Base-by-base conservation (phyloP, 768 basidiomycete species). In the Gymnopilus dilepis region DNA sequence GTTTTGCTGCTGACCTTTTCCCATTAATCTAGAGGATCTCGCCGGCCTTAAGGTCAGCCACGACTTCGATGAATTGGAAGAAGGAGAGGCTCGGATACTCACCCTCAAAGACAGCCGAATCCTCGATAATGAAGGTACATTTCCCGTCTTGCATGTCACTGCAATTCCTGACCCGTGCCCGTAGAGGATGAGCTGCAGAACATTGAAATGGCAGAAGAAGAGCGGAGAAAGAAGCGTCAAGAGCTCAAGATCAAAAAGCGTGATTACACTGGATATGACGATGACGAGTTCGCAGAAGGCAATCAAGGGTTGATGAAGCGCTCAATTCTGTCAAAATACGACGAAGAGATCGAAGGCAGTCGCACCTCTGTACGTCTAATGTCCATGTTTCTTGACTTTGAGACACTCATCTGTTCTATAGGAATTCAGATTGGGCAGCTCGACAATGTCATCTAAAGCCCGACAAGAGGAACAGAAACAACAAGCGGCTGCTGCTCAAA, bases 101-200 rank as follows among this genome's bases (percentile, higher is more conserved):
- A 99, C 97, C 3, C 80, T 99, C 72, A 97, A 97, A 86, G 97
- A 98, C 72, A 91, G 89, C 70, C 90, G 95, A 43, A 91, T 99
- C 62, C 88, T 99, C 41, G 96, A 95, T 70, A 91, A 95, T 62
- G 95, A 98, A 84, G 96, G 95, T 92, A 67, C n/a, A n/a, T 59
- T 77, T 26, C 5, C 7, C 12, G 6, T 41, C 4, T 30, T 21
- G 12, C 22, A 2, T n/a, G 50, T 2, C 7, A 13, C 4, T n/a
- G 13, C 40, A 24, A 17, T 22, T 40, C 40, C 30, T 71, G 21
- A 66, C 9, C 12, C 1, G 22, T 26, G 48, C 47, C 9, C 33
- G 9, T 70, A 97, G 97, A 99, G 90, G 97, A 99, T 75, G 97
- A 97, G 75, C 84, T 99, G 13, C 92, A 97, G 78, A 98, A 99